Evolutionary conservation across 495 filamentous ascomycete species (phyloP).

Genomic region (Pseudomonodictys pantanalensis): DNA sequence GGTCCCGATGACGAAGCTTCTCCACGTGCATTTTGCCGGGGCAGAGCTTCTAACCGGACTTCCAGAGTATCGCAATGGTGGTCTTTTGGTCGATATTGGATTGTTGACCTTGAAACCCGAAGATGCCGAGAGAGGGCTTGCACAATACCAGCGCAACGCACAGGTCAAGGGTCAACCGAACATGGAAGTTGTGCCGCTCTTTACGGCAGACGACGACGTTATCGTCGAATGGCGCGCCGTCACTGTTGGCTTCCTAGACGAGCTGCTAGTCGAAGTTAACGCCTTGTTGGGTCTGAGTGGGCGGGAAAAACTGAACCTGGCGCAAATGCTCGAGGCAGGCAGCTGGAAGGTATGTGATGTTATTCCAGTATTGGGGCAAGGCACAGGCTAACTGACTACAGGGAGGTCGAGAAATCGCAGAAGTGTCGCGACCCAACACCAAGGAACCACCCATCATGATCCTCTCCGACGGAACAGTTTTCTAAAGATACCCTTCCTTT

Average conservation of each 20-base stretch:
- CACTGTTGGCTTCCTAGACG: conserved; percentile 81
- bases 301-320: conserved; percentile 59
- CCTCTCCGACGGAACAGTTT: conserved; percentile 92
- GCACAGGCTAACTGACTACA: conserved; percentile 40
- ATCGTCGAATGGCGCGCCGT: conserved; percentile 85
- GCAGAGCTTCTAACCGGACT: conserved; percentile 76
- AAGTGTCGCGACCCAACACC: conserved; percentile 92
- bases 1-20: conserved; percentile 77
- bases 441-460: conserved; percentile 97
- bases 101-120: conserved; percentile 70
- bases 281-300: conserved; percentile 54
- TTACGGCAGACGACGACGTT: conserved; percentile 75
- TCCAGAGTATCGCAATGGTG: conserved; percentile 86
- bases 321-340: conserved; percentile 85
- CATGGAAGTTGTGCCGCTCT: conserved; percentile 71
- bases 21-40: conserved; percentile 74
- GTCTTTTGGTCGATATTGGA: conserved; percentile 77
- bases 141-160: conserved; percentile 69
- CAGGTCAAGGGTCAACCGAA: conserved; percentile 70
- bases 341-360: conserved; percentile 76
- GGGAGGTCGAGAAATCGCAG: conserved; percentile 94
- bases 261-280: conserved; percentile 72
- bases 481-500: conserved; percentile 54
- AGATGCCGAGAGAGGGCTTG: conserved; percentile 64
- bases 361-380: background rate